These are phyloP conservation scores for Candida palmyrensis DNA, from an alignment of 805 yeast species.

Conservation along the genomic window DNA sequence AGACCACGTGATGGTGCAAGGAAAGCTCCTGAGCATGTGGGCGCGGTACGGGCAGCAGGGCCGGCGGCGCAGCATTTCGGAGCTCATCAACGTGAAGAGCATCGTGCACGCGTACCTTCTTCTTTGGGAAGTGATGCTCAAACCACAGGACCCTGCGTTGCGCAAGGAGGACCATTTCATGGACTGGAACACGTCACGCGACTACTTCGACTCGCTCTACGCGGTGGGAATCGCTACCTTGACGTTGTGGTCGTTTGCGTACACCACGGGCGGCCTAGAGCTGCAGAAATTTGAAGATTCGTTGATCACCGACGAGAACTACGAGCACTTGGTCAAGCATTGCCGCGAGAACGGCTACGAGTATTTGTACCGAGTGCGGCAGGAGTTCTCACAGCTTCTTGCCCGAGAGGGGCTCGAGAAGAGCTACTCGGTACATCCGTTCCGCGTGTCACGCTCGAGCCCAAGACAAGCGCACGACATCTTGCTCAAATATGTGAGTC, in stretches of 20 bases:
- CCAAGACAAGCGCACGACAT: slow-evolving; percentile 19
- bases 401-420: slow-evolving; percentile 18
- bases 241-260: slow-evolving; percentile 37
- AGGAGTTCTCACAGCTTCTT: slow-evolving; percentile 26
- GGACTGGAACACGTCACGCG: slow-evolving; percentile 29
- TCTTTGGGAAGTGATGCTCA: slow-evolving; percentile 35
- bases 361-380: slow-evolving; percentile 28
- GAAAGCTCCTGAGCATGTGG: slow-evolving; percentile 32
- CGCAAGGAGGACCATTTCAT: slow-evolving; percentile 14
- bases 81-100: slow-evolving; percentile 28
- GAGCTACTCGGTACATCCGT: slow-evolving; percentile 17
- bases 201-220: slow-evolving; percentile 32
- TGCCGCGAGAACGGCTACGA: slow-evolving; percentile 34
- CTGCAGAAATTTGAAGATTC: slow-evolving; percentile 14
- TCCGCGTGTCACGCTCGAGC: slow-evolving; percentile 7
- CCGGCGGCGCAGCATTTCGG: slow-evolving; percentile 14
- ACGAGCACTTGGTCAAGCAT: slow-evolving; percentile 20
- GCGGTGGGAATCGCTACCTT: slow-evolving; percentile 33
- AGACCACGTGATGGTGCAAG: slow-evolving; percentile 29
- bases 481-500: slow-evolving; percentile 27
- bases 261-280: slow-evolving; percentile 28
- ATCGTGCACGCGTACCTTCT: slow-evolving; percentile 35
- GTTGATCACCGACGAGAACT: slow-evolving; percentile 9
- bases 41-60: slow-evolving; percentile 7
- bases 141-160: too few relatives aligned